A percentile compares a stretch with the other conserved stretches of the same genome.
phyloP scores from a whole-genome alignment of 2,329 filamentous ascomycete species.

The Arthrobotrys musiformis region DNA sequence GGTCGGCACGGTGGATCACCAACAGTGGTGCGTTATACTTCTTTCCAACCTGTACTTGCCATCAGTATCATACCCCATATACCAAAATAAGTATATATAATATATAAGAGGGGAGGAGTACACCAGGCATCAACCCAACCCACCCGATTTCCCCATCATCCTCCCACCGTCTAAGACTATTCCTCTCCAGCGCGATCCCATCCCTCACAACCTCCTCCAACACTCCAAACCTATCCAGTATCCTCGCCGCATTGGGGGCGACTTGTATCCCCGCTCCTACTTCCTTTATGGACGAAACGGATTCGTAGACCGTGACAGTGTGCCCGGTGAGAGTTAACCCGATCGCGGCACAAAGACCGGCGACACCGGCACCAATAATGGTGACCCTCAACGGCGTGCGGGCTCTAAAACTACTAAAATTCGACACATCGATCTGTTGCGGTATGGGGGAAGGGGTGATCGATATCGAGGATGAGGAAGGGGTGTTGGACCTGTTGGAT shows the following conservation, averaged over 20 bases:
- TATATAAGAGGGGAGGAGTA: constrained; percentile 60
- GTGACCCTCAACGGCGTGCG: not conserved
- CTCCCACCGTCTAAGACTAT: constrained; percentile 42
- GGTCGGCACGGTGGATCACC: constrained; percentile 67
- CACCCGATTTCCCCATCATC: constrained; percentile 43
- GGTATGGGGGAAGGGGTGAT: not conserved
- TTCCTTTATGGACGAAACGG: constrained; percentile 59
- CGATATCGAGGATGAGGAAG: not conserved
- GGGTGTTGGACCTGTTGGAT: constrained; percentile 47
- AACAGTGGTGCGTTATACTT: constrained; percentile 63
- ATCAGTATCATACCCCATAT: constrained; percentile 13
- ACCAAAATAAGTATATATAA: constrained; percentile 25
- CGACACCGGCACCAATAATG: constrained; percentile 37
- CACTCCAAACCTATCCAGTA: constrained; percentile 68
- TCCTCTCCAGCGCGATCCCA: constrained; percentile 30
- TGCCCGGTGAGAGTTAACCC: constrained; percentile 30
- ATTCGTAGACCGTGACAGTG: constrained; percentile 16
- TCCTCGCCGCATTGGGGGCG: constrained; percentile 66
- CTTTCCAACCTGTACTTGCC: constrained; percentile 42
- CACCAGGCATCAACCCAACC: constrained; percentile 54
- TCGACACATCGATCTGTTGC: not conserved
- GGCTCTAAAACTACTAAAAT: constrained; percentile 4
- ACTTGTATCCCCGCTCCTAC: constrained; percentile 69
- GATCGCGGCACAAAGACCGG: constrained; percentile 27
- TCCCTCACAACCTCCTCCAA: constrained; percentile 63